Base-by-base conservation (phyloP, 2,329 filamentous ascomycete genomes). In the Dothistroma pini region DNA sequence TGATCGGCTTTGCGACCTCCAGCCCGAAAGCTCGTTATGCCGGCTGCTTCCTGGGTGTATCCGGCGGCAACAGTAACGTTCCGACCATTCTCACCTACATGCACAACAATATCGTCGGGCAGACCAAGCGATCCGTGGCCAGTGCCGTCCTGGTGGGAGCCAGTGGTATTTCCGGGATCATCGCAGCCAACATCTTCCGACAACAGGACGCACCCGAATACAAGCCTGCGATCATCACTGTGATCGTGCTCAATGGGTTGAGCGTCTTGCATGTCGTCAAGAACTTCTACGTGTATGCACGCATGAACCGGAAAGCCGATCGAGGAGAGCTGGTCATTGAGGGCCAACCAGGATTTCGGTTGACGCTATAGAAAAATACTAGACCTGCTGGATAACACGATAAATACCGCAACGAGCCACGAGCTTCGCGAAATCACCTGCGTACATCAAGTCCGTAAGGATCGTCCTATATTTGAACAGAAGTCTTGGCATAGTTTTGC, bases 91-190 rank as follows among this genome's bases (percentile, higher is more conserved):
- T 95, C 79, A 83, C 89, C 0, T 93, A 90, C 76, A 89, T 92
- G 78, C 89, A 89, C 48, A 93, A 93, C 76, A 95, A 95, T 74
- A 88, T 95, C 70, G 86, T 89, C 56, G 91, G 90, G 0, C 90
- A 93, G 77, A 93, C 89, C 89, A 95, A 92, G 78, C 85, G 90
- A 49, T 89, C 90, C 0, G 87, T 93, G 67, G 88, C 85, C 74
- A 88, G 84, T 63, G 89, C 90, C 1, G 87, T 86, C 0, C 81
- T 93, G 2, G 87, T 93, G 2, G 88, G 87, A 0, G 85, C 89
- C 60, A 89, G 89, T 16, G 89, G 88, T 2, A 78, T 93, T 22
- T 90, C 90, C 22, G 90, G 90, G 38, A 93, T 93, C 64, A 84
- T 85, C 0, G 89, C 89, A 29, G 85, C 84, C 66, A 79, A 91